Conservation (phyloP, 441 rosid genomes). For the Erysimum cheiri region DNA sequence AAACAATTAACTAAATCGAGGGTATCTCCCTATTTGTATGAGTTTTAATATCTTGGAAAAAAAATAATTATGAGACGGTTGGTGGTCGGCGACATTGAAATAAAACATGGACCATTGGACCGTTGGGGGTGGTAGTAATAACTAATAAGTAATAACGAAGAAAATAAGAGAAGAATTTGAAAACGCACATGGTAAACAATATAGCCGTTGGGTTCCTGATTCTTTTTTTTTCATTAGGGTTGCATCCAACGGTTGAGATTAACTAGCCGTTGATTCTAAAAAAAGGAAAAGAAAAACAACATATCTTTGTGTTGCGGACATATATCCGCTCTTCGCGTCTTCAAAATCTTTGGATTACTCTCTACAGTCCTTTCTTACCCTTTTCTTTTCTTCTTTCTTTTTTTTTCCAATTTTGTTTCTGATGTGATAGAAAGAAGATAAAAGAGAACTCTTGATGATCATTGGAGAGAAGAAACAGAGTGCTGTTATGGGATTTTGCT, state of each 20-base stretch:
- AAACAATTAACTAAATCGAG: not conserved
- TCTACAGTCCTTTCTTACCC: not conserved
- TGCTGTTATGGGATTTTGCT: conserved; percentile 20
- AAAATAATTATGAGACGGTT: conserved; percentile 10
- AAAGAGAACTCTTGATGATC: conserved; percentile 27
- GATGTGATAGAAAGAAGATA: conserved; percentile 18
- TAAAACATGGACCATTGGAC: conserved; percentile 26
- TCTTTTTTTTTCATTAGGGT: conserved; percentile 45
- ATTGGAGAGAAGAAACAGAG: not conserved
- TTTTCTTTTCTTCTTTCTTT: conserved; percentile 6
- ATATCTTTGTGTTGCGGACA: conserved; percentile 49
- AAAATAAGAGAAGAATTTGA: conserved; percentile 34
- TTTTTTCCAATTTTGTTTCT: conserved; percentile 6
- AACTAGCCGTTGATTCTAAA: conserved; percentile 81
- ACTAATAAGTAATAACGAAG: conserved; percentile 32
- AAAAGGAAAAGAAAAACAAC: conserved; percentile 18
- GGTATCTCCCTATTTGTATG: too few relatives aligned
- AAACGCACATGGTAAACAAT: conserved; percentile 47
- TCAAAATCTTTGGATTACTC: conserved; percentile 35
- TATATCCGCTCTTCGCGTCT: conserved; percentile 64
- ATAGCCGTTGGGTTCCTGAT: conserved; percentile 54
- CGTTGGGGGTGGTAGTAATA: conserved; percentile 4
- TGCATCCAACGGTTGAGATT: conserved; percentile 61
- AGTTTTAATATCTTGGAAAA: too few relatives aligned
- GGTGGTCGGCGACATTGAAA: conserved; percentile 38